These are phyloP conservation scores for Fusarium newnesense DNA, from an alignment of 2,329 filamentous ascomycete genomes.

Conservation along the genomic window DNA sequence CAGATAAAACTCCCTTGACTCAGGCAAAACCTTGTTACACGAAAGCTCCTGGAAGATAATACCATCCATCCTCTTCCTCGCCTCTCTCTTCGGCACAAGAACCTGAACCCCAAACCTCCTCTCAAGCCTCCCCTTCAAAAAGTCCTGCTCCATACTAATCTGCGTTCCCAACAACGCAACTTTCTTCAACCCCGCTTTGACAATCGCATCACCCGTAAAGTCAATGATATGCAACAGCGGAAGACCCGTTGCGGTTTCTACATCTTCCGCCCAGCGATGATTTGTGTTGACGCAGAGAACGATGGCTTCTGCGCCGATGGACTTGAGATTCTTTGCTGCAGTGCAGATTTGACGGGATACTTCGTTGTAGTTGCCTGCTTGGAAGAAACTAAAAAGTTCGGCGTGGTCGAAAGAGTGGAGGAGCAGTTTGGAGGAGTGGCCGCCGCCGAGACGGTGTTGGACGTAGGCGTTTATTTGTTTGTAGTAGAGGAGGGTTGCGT, in stretches of 20 bases:
- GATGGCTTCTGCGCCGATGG: constrained; percentile 7
- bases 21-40: neutral
- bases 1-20: constrained; percentile 8
- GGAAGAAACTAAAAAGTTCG: neutral
- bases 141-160: constrained; percentile 4
- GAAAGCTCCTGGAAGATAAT: constrained; percentile 11
- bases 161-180: neutral
- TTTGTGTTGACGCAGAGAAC: constrained; percentile 19
- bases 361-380: constrained; percentile 7
- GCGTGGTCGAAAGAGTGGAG: constrained; percentile 9
- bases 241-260: neutral
- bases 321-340: constrained; percentile 6
- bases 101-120: neutral
- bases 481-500: constrained; percentile 2
- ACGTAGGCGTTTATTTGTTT: constrained; percentile 11
- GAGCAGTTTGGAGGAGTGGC: constrained; percentile 6
- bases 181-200: neutral
- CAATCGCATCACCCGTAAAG: neutral
- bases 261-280: constrained; percentile 6
- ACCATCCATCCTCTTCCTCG: neutral
- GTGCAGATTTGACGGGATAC: constrained; percentile 1
- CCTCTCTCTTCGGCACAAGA: neutral
- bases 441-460: neutral
- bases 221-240: constrained; percentile 6
- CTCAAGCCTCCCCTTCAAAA: neutral